phyloP scores from a whole-genome alignment of 192 early-diverging fungal genomes.

The Haplosporangium gracile region DNA sequence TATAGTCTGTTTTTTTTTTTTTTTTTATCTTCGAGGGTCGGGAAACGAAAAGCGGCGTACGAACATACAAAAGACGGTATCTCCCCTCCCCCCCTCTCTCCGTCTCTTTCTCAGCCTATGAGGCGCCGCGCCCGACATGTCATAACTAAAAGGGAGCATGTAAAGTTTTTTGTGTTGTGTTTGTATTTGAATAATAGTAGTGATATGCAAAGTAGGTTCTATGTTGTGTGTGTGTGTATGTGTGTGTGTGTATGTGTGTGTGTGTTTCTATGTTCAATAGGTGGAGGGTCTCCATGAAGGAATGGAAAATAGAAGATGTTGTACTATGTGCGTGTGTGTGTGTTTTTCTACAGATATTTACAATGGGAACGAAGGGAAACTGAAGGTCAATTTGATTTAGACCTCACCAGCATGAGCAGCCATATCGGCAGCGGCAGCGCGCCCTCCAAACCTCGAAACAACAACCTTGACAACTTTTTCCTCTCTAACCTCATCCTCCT shows the following conservation, averaged over 20 bases:
- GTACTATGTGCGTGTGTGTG: background rate
- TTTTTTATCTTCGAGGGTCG: too few species aligned
- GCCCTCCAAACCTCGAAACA: conserved; percentile 23
- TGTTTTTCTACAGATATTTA: conserved; percentile 15
- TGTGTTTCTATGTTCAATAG: conserved; percentile 13
- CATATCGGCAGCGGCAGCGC: conserved; percentile 31
- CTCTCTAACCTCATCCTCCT: background rate
- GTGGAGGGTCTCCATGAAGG: background rate
- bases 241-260: background rate
- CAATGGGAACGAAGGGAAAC: background rate
- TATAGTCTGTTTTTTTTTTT: too few species aligned
- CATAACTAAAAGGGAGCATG: background rate
- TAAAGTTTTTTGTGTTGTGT: background rate
- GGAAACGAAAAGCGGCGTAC: too few species aligned
- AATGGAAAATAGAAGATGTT: background rate
- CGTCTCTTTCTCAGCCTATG: too few species aligned
- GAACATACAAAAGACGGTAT: too few species aligned
- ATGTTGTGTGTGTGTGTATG: background rate
- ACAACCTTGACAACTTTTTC: background rate
- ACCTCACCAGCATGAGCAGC: conserved; percentile 18
- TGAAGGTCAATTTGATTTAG: background rate
- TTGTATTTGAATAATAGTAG: background rate
- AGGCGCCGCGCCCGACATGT: background rate
- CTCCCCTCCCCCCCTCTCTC: too few species aligned
- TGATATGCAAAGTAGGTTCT: background rate